Conservation (phyloP, 805 yeast genomes). For the Ogataea zsoltii region DNA sequence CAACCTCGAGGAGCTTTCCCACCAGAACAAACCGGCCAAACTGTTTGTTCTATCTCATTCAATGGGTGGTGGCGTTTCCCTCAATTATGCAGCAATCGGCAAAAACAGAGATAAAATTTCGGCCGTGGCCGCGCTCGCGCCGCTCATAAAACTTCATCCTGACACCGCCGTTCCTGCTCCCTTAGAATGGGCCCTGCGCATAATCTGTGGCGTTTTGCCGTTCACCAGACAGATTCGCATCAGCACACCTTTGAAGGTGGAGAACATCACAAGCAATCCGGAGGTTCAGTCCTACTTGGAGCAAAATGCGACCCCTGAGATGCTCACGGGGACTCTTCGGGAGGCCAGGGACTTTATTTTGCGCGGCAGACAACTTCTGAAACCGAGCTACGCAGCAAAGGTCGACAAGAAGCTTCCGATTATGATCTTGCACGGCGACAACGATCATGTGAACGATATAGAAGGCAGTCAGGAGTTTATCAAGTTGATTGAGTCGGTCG, state of each 20-base stretch:
- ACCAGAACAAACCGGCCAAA: conserved; percentile 34
- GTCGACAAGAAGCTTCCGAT: conserved; percentile 46
- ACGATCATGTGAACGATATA: conserved; percentile 61
- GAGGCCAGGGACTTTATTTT: conserved; percentile 60
- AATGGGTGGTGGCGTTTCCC: conserved; percentile 77
- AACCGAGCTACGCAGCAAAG: conserved; percentile 37
- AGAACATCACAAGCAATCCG: conserved; percentile 53
- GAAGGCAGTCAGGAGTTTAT: conserved; percentile 47
- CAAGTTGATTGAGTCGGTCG: conserved; percentile 26
- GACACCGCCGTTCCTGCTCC: conserved; percentile 54
- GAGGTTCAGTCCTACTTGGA: conserved; percentile 47
- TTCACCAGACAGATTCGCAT: conserved; percentile 40
- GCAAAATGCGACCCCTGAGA: conserved; percentile 39
- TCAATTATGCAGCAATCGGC: conserved; percentile 64
- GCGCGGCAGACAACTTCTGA: conserved; percentile 57
- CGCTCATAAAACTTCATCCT: conserved; percentile 60
- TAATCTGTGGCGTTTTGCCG: conserved; percentile 45
- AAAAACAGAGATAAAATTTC: conserved; percentile 45
- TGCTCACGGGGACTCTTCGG: conserved; percentile 55
- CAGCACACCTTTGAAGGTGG: conserved; percentile 55
- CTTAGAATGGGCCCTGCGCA: conserved; percentile 43
- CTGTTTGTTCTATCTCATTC: conserved; percentile 67
- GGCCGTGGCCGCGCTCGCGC: conserved; percentile 56
- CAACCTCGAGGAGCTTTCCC: conserved; percentile 38
- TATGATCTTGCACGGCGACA: conserved; percentile 59